A percentile compares a stretch with the other conserved stretches of the same genome.
These are phyloP conservation scores for Klebsormidium nitens DNA, from an alignment of 139 green algal species.

Conservation along the genomic window DNA sequence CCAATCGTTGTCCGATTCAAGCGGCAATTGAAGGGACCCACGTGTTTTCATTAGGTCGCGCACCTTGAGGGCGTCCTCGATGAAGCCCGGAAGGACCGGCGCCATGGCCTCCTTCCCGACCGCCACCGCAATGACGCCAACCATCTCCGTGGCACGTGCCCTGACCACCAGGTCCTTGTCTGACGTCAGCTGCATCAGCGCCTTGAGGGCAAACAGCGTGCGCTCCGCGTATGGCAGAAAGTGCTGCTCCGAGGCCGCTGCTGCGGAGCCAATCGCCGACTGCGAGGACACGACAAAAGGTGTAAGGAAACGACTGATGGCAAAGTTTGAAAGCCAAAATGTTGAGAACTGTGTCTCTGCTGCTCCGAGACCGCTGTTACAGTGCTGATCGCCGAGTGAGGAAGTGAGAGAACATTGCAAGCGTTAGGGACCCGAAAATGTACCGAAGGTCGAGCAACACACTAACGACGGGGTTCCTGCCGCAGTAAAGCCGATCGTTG, in stretches of 20 bases:
- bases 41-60: no score
- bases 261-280: slow-evolving; percentile 57
- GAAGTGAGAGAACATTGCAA: no score
- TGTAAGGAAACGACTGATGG: background rate
- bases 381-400: no score
- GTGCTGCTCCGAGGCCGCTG: slow-evolving; percentile 46
- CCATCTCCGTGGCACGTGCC: slow-evolving; percentile 58
- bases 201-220: slow-evolving; percentile 46
- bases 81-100: slow-evolving; percentile 31
- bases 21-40: no score
- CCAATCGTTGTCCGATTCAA: no score
- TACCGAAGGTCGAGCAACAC: no score
- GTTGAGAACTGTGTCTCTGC: no score
- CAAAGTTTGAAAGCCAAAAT: no score
- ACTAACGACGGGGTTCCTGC: no score
- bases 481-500: no score
- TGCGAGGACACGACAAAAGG: background rate
- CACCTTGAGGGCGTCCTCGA: slow-evolving; percentile 43
- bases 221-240: slow-evolving; percentile 52
- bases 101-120: slow-evolving; percentile 35
- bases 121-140: slow-evolving; percentile 53
- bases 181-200: slow-evolving; percentile 52
- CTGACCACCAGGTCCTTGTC: slow-evolving; percentile 49
- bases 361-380: no score
- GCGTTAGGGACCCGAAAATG: no score